Evolutionary conservation across 768 basidiomycete genomes (phyloP), one percentile per base, ranked within the genome.

Genomic region (Lactifluus piperatus): DNA sequence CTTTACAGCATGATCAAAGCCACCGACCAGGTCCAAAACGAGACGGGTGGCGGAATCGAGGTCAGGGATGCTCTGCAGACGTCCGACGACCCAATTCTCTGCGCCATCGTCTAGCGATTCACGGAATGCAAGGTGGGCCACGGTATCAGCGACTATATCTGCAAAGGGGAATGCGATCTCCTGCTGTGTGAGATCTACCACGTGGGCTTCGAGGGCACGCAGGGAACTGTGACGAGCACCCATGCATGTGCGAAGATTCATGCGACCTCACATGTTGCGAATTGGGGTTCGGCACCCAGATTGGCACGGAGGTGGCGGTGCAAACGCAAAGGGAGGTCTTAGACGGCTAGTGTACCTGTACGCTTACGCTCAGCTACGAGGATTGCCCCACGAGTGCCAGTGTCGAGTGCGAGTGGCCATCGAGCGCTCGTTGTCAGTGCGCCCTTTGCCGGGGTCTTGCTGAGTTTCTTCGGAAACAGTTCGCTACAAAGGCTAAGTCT

Each of bases 321-420:
- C 43, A 88, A 70, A 44, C 75, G 74, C 27, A 91, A 77, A 9
- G 90, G 78, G 39, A 83, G 69, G 68, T 93, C 91, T 68, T 89
- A 86, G 39, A 70, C 71, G 8, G 82, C 81, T 27, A 89, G 69
- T 6, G 75, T 71, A 3, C 85, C 84, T 10, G 87, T 76, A 26
- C 91, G 82, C 69, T 94, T 92, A 57, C 91, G 78, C 71, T 92
- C 88, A 14, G 89, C 73, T 24, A 92, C 70, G 51, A 91, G 69
- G 29, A 87, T 71, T 32, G 80, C 79, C 47, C 66, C 66, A 16
- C 68, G 63, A 55, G 71, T 72, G 18, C 72, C 73, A 24, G 76
- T 68, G 41, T 82, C 85, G 37, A 92, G 77, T 16, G 78, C 78
- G 27, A 92, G 78, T 2, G 91, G 91, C 82, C 88, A 86, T 88